Evolutionary conservation across 305 asterid genomes (phyloP), one percentile per base, ranked within the genome.

Genomic region (Euphrasia arctica): DNA sequence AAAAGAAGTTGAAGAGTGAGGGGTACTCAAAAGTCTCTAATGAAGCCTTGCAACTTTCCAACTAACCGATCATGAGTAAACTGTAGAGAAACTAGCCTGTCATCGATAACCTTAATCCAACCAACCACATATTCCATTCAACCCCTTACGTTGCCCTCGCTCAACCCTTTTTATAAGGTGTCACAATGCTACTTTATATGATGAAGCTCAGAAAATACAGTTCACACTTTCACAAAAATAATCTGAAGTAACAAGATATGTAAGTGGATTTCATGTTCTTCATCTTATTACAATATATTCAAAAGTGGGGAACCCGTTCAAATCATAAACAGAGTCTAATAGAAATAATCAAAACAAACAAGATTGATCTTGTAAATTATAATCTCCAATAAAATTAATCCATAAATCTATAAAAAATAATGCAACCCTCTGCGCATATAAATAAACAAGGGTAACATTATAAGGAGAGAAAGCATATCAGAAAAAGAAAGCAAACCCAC

Each of bases 21-120:
- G 87, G 78, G 74, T 74, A 78, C 81, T 80, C 87, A 84, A 85
- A 69, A 70, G 80, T 82, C 97, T 79, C 95, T 85, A 89, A 84
- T 75, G 96, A 85, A 74, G 95, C 95, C 92, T 81, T 81, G 89
- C 85, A 72, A 85, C 89, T 76, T 79, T 89, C 89, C 95, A 93
- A 79, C 83, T 81, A 84, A 76, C 78, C 85, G 88, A 80, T 88
- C 90, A 87, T 73, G 87, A 70, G 80, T 72, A 77, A 79, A 86
- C 95, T 88, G 95, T 88, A 88, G 89, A 90, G 90, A 94, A 90
- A 94, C 88, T 88, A 93, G 82, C 86, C n/a, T n/a, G 95, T 90
- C 95, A 94, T 90, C 88, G 95, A 78, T 82, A 77, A 88, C 95
- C 97, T 95, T 78, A 65, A 77, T 77, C 89, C 85, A 82, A 82